phyloP scores from a whole-genome alignment of 352 stramenopile species.

The Globisporangium polare region DNA sequence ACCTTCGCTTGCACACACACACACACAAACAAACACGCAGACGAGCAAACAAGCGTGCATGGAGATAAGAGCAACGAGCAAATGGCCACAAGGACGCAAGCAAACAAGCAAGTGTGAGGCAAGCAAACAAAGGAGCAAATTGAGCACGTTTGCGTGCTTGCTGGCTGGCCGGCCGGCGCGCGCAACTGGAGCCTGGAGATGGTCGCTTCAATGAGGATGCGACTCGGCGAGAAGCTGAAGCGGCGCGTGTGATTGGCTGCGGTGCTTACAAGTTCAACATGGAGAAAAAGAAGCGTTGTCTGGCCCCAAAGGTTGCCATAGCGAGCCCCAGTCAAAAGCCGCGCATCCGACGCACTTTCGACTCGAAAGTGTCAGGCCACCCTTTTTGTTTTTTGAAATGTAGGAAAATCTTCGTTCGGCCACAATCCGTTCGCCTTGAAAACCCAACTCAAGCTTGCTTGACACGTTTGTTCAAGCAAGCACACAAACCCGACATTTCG shows the following conservation, averaged over 20 bases:
- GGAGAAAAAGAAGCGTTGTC: conserved; percentile 4
- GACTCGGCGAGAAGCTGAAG: neutral
- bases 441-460: no score
- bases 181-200: neutral
- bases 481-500: no score
- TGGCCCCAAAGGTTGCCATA: neutral
- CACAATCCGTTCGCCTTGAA: neutral
- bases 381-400: neutral
- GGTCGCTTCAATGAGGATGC: conserved; percentile 2
- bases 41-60: neutral
- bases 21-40: neutral
- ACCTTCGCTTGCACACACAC: neutral
- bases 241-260: neutral
- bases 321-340: neutral
- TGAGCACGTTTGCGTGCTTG: neutral
- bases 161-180: no score
- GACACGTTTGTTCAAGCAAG: no score
- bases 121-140: neutral
- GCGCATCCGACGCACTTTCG: neutral
- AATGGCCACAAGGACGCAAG: neutral
- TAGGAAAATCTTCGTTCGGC: neutral
- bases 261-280: conserved; percentile 4
- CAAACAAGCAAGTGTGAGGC: neutral
- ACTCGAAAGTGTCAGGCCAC: neutral
- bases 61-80: neutral